Base-by-base conservation (phyloP, 305 asterid species). In the Rubia occidens region DNA sequence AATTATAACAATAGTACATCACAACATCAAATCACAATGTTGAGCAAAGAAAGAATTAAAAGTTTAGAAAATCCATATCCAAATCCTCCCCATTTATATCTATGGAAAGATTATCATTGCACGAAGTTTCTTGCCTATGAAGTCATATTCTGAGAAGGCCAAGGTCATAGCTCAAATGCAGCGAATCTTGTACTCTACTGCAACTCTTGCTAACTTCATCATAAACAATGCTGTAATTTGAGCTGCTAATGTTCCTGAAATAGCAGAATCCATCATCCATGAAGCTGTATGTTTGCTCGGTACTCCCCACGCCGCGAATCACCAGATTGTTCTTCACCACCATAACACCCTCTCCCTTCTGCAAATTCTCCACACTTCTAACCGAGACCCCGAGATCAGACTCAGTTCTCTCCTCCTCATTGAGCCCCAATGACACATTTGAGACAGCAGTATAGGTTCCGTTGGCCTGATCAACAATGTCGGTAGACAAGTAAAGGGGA, bases 221-320 rank as follows among this genome's bases (percentile, higher is more conserved):
- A 42, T 79, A 79, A 26, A 85, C 35, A 77, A 91, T 71, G 3
- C 91, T 86, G 84, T 89, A 89, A 67, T 89, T 91, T n/a, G 89
- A 85, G 83, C 95, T 88, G 72, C 95, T 85, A 61, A 89, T 72
- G n/a, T 82, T 78, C 79, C 98, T 88, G 55, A 68, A 78, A 71
- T 89, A 92, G 75, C 98, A 89, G 37, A 54, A 73, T 35, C 74
- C 64, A 54, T 76, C 77, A 21, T 83, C 80, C 1, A 53, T 37
- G 20, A 77, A 87, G 8, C 13, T 43, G 66, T 87, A 85, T 37
- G 51, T 79, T 71, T 88, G 98, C 68, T 82, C 86, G 8, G 88
- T 89, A 77, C 90, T 87, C 47, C 88, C 98, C 60, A 83, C 11
- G 71, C 95, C 97, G 59, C 74, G 75, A 9, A 82, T 76, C 20